A percentile compares a stretch with the other conserved stretches of the same genome.
Conservation (phyloP, 306 rosid species). For the Acmispon strigosus region DNA sequence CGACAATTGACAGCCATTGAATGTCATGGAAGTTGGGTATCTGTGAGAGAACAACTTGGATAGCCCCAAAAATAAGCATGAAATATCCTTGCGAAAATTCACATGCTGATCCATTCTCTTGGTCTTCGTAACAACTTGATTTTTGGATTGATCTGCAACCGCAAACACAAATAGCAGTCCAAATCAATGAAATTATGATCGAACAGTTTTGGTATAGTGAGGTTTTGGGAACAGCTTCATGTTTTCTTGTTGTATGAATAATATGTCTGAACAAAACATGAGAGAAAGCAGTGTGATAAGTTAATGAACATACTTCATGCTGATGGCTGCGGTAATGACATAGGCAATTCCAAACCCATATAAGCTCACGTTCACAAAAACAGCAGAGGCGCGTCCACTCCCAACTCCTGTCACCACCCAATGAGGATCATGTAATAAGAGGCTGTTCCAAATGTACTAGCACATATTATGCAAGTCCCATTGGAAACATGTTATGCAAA, state of each 20-base stretch:
- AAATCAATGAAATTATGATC: neutral
- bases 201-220: neutral
- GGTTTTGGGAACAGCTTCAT: neutral
- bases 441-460: too few species aligned
- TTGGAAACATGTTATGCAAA: neutral
- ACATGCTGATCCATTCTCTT: conserved; percentile 32
- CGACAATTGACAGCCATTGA: conserved; percentile 65
- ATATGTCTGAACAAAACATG: too few species aligned
- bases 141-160: conserved; percentile 42
- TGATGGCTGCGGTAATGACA: conserved; percentile 41
- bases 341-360: conserved; percentile 60
- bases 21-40: conserved; percentile 66
- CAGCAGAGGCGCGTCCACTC: conserved; percentile 23
- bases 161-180: neutral
- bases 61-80: conserved; percentile 54
- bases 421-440: neutral
- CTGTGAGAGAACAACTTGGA: conserved; percentile 66
- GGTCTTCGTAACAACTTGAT: conserved; percentile 31
- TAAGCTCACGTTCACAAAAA: conserved; percentile 36
- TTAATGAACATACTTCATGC: conserved; percentile 37
- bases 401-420: conserved; percentile 30
- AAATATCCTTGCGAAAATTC: conserved; percentile 22
- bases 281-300: neutral
- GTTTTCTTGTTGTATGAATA: too few species aligned
- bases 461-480: too few species aligned